Base-by-base conservation (phyloP, 2,329 filamentous ascomycete species). In the Pyricularia grisea region DNA sequence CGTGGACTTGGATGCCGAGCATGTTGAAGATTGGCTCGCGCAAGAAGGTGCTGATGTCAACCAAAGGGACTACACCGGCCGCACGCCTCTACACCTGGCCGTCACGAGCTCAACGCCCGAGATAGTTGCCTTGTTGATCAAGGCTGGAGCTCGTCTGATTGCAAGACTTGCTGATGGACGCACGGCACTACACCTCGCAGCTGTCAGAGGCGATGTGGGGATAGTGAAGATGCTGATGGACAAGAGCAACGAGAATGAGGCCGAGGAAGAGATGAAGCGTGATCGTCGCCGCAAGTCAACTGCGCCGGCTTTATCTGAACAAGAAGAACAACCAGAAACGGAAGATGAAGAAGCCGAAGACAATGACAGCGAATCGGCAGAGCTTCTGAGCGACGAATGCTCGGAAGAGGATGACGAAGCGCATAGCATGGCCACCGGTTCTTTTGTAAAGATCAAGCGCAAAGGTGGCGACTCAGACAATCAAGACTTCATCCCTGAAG, bases 121-220 rank as follows among this genome's bases (percentile, higher is more conserved):
- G 58, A 83, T 96, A 70, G 90, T 95, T 1, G 84, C 90, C 71
- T 85, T 81, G 66, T 83, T 97, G 1, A 87, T 96, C 30, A 85
- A 93, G 71, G 83, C 88, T 69, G 91, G 90, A 2, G 89, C 92
- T 42, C 87, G 92, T 20, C 79, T 97, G 28, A 86, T 93, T 28
- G 85, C 92, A 67, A 87, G 93, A 67, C 77, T 96, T 58, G 91
- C 90, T 0, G 93, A 95, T 76, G 93, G 93, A 3, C 86, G 87
- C 72, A 96, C 92, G 2, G 90, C 92, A 10, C 82, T 97, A n/a
- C 93, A 97, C 77, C 81, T 96, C 33, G 92, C 92, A 23, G 91
- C 92, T 23, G 85, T 88, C 64, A 85, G 90, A 27, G 93, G 93
- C 0, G 80, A 88, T 71, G 75, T 80, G 1, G 87, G 89, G 23